Base-by-base conservation (phyloP, 2,329 filamentous ascomycete species). In the Arthroderma sp. region DNA sequence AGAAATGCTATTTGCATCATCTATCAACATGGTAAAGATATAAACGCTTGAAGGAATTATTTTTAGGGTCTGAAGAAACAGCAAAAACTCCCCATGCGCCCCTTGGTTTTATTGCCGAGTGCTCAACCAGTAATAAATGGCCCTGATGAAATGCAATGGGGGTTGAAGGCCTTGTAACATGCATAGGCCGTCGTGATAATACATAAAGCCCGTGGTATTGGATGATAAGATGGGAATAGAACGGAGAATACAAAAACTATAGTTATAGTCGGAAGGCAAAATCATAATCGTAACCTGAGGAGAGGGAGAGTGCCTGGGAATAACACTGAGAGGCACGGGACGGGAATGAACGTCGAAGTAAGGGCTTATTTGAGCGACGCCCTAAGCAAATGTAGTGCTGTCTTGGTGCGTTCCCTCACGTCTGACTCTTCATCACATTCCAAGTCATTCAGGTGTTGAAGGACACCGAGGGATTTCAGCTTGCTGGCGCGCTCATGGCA, bases 341-440 rank as follows among this genome's bases (percentile, higher is more conserved):
- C 29, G 36, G 15, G 29, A 15, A 38, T 9, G 36, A 5, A 38
- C 15, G n/a, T 40, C 5, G n/a, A 5, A 36, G 34, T 5, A 36
- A 34, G 32, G 32, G 32, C 8, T 36, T 15, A 36, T 5, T 36
- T 36, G 22, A 36, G 9, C 10, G 34, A 15, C 33, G 29, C 43
- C 43, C 56, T 78, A 64, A 91, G 75, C 62, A 88, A 79, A 67
- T 80, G 80, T 8, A 82, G 64, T 1, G 85, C 87, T 37, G 78
- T 81, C 67, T 88, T 94, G 1, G 85, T 85, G 50, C 86, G 70
- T 67, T 96, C 86, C 43, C 82, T 72, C 22, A 94, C 83, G 61
- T 94, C 85, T 46, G 91, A 62, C 56, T 93, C 85, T 2, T 69
- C 62, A 62, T 96, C 89, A 49, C 75, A 64, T 10, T 77, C 65